Evolutionary conservation across 1,284 basidiomycete genomes (phyloP).

Genomic region (Heterobasidion occidentale): DNA sequence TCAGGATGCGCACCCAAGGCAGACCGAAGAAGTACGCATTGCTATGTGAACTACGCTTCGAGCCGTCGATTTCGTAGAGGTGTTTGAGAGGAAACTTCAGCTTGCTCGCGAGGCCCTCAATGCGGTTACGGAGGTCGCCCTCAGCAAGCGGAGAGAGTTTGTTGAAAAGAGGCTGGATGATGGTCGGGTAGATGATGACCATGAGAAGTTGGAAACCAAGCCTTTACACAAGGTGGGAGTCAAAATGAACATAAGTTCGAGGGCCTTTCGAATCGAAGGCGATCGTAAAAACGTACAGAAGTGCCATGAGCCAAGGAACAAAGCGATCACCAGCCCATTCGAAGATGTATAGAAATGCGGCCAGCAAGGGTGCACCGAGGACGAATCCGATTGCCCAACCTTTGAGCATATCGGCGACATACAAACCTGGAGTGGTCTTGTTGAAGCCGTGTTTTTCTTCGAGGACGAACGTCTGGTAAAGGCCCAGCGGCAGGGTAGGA

Average conservation of each 20-base stretch:
- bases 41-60: constrained; percentile 89
- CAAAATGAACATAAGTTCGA: neutral
- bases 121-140: constrained; percentile 68
- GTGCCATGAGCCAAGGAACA: constrained; percentile 84
- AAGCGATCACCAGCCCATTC: constrained; percentile 89
- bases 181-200: constrained; percentile 80
- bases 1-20: constrained; percentile 61
- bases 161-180: constrained; percentile 97
- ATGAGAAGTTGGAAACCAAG: constrained; percentile 78
- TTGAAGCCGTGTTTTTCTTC: constrained; percentile 97
- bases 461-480: constrained; percentile 89
- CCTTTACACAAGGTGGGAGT: constrained; percentile 30
- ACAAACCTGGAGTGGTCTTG: constrained; percentile 78
- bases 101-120: constrained; percentile 67
- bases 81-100: constrained; percentile 93
- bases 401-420: constrained; percentile 77
- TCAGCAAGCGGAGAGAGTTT: constrained; percentile 82
- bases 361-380: constrained; percentile 85
- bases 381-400: constrained; percentile 66
- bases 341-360: constrained; percentile 84
- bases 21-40: constrained; percentile 96
- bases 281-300: constrained; percentile 46
- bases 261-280: neutral
- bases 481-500: constrained; percentile 65
- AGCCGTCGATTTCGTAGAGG: constrained; percentile 96